Evolutionary conservation across 306 rosid genomes (phyloP), one percentile per base, ranked within the genome.

Genomic region (Sechiopsis laciniata): DNA sequence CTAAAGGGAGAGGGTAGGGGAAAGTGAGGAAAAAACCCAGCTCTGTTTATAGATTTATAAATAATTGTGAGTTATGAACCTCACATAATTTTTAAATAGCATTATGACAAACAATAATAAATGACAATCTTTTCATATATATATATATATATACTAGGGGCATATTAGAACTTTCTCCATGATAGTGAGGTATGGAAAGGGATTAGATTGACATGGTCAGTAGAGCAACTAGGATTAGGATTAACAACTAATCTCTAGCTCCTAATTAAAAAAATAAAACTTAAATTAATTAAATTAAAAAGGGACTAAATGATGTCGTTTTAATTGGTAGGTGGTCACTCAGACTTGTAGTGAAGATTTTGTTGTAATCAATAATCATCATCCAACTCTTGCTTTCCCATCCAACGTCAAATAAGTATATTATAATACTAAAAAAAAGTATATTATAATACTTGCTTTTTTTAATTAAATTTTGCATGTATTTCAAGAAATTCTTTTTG

Each of bases 251-350:
- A 26, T 61, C 26, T 7, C 3, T 37, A 37, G 52, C 2, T 32
- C 8, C 15, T 3, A 46, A 68, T 42, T 10, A 26, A 19, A 40
- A 67, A 67, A 58, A 0, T 1, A 8, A 20, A 17, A 17, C 9
- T 46, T 9, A 10, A 46, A 46, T 10, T 46, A 46, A 45, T 26
- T 26, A 1, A 26, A 26, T 21, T 10, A 29, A 29, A 29, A 26
- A 60, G 10, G 66, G 26, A 35, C 42, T 42, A 32, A 78, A 81
- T 80, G 61, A 83, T 78, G 95, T 82, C 96, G 53, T 80, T 89
- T 85, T 89, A 82, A 79, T 82, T 79, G 87, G 87, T 81, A 55
- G 92, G 92, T 85, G 85, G n/a, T n/a, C 29, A n/a, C 53, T 65
- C 26, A 17, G 48, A 64, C 26, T 64, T 37, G 71, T n/a, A 64